phyloP scores from a whole-genome alignment of 2,329 filamentous ascomycete species.

The Polytolypa hystricis region DNA sequence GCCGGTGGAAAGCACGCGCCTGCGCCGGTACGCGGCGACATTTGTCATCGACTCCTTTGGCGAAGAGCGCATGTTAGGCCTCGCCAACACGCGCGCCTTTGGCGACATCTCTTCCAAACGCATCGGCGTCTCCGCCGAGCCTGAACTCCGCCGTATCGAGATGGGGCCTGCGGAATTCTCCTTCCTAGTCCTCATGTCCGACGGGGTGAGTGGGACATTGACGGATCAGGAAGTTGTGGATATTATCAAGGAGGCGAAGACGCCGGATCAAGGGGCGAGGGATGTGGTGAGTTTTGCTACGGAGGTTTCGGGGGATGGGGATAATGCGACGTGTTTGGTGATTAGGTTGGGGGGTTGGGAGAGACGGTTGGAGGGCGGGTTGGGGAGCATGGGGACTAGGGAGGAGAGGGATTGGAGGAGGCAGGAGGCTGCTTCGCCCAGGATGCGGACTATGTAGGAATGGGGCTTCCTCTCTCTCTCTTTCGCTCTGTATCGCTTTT shows the following conservation, averaged over 20 bases:
- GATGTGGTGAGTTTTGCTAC: slow-evolving; percentile 79
- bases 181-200: slow-evolving; percentile 78
- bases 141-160: slow-evolving; percentile 71
- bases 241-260: slow-evolving; percentile 83
- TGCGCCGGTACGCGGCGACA: slow-evolving; percentile 73
- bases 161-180: slow-evolving; percentile 73
- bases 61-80: slow-evolving; percentile 84
- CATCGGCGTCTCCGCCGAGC: slow-evolving; percentile 87
- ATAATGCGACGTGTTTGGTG: slow-evolving; percentile 55
- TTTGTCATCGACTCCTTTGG: slow-evolving; percentile 95
- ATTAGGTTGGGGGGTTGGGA: slow-evolving; percentile 56
- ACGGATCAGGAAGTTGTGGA: slow-evolving; percentile 94
- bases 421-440: slow-evolving; percentile 70
- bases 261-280: slow-evolving; percentile 72
- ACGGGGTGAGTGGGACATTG: slow-evolving; percentile 78
- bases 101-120: slow-evolving; percentile 88
- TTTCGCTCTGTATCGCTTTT: too few species aligned
- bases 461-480: too few species aligned
- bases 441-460: too few species aligned
- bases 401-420: slow-evolving; percentile 78
- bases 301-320: slow-evolving; percentile 59
- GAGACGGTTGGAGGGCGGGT: slow-evolving; percentile 60
- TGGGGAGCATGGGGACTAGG: slow-evolving; percentile 82
- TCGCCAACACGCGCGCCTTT: slow-evolving; percentile 90
- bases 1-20: slow-evolving; percentile 68